phyloP scores from a whole-genome alignment of 306 rosid genomes.

The Bauhinia variegata region DNA sequence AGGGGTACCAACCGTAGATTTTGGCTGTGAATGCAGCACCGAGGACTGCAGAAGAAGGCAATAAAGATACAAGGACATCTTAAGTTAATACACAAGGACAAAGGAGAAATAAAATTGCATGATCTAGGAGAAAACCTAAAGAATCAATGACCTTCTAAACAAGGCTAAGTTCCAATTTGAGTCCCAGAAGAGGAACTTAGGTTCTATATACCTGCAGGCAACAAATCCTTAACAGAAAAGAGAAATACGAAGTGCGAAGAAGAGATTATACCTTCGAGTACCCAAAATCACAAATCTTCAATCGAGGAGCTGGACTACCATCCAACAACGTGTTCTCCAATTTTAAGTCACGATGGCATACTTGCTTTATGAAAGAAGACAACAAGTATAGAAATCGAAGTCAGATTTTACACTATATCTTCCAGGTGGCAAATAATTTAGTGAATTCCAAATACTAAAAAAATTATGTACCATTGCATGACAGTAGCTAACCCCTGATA shows the following conservation, averaged over 20 bases:
- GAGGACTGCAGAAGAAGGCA: constrained; percentile 70
- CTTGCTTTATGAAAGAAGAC: constrained; percentile 66
- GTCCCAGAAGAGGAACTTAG: background rate
- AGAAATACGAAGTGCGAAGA: background rate
- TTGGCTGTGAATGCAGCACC: constrained; percentile 93
- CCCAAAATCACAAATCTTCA: constrained; percentile 94
- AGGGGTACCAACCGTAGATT: constrained; percentile 96
- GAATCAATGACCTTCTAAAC: constrained; percentile 20
- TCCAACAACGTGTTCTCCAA: constrained; percentile 92
- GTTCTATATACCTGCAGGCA: background rate
- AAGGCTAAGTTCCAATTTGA: constrained; percentile 16
- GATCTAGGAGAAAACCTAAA: constrained; percentile 15
- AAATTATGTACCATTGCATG: constrained; percentile 72
- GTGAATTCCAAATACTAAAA: background rate
- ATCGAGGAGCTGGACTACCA: constrained; percentile 93
- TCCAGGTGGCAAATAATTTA: background rate
- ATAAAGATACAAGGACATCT: constrained; percentile 34
- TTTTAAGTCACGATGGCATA: constrained; percentile 94
- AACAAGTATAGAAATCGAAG: constrained; percentile 22
- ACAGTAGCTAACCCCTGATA: constrained; percentile 97
- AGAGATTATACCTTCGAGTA: constrained; percentile 75
- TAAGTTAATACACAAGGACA: constrained; percentile 4
- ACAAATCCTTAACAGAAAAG: constrained; percentile 13
- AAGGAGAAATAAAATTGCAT: constrained; percentile 13
- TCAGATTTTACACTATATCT: constrained; percentile 27